These are phyloP conservation scores for Vigna trinervia DNA, from an alignment of 306 rosid genomes.

Conservation along the genomic window DNA sequence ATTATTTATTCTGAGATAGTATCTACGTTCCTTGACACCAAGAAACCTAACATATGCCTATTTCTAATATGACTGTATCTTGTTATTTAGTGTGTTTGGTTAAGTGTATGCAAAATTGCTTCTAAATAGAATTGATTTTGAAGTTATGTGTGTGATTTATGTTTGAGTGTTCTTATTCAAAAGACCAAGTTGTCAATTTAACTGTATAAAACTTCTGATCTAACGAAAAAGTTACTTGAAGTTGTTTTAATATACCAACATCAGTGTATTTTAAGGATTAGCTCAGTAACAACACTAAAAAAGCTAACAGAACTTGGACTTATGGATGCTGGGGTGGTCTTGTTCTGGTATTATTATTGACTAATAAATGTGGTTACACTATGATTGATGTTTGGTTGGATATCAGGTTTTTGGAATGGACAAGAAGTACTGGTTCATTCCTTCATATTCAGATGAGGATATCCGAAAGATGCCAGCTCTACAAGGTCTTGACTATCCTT, in stretches of 20 bases:
- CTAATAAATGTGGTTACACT: not conserved
- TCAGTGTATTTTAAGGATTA: no score
- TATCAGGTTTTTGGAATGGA: slow-evolving; percentile 89
- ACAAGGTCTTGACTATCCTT: slow-evolving; percentile 95
- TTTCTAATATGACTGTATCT: not conserved
- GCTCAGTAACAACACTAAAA: no score
- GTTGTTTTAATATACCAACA: not conserved
- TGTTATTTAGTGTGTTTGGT: not conserved
- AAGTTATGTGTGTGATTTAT: not conserved
- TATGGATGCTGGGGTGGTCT: slow-evolving; percentile 1
- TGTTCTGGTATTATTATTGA: not conserved
- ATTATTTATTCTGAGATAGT: no score
- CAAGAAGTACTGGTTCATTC: slow-evolving; percentile 90
- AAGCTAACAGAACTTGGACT: no score
- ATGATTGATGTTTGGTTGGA: slow-evolving; percentile 31
- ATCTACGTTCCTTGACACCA: no score
- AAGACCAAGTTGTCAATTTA: not conserved
- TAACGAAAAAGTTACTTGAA: not conserved
- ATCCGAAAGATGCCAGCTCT: slow-evolving; percentile 85
- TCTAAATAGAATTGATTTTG: not conserved
- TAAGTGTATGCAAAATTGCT: not conserved
- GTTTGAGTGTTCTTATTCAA: not conserved
- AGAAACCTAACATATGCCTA: no score
- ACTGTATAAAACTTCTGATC: not conserved
- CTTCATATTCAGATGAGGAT: slow-evolving; percentile 94